Conservation (phyloP, 495 filamentous ascomycete genomes). For the Penicillium odoratum region DNA sequence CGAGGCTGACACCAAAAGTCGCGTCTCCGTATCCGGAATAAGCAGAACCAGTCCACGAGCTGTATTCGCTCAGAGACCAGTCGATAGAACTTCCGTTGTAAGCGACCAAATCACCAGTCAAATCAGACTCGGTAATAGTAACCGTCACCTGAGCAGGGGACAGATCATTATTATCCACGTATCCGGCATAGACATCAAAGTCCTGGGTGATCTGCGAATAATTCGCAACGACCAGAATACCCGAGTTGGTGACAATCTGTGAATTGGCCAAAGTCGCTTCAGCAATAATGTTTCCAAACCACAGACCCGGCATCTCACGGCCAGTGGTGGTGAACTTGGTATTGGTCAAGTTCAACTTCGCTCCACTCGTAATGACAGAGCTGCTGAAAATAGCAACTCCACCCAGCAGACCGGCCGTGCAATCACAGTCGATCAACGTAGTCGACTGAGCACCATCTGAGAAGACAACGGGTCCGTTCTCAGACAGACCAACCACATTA, state of each 20-base stretch:
- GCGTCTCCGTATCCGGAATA: conserved; percentile 16
- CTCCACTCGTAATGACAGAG: conserved; percentile 3
- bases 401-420: conserved; percentile 14
- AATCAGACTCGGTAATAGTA: conserved; percentile 9
- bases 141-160: conserved; percentile 13
- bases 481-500: conserved; percentile 16
- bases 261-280: conserved; percentile 6
- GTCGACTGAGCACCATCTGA: conserved; percentile 13
- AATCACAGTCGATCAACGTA: conserved; percentile 12
- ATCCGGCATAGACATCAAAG: conserved; percentile 20
- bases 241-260: conserved; percentile 11
- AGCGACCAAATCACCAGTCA: conserved; percentile 17
- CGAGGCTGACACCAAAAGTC: conserved; percentile 16
- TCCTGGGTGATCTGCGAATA: conserved; percentile 21
- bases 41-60: conserved; percentile 16
- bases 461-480: conserved; percentile 17
- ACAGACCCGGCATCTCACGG: conserved; percentile 13
- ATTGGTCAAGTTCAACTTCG: conserved; percentile 12
- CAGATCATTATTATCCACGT: conserved; percentile 13
- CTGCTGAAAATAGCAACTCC: conserved; percentile 22
- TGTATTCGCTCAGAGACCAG: conserved; percentile 13
- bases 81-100: conserved; percentile 16
- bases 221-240: conserved; percentile 16
- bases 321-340: conserved; percentile 16
- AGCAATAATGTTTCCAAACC: conserved; percentile 20